phyloP scores from a whole-genome alignment of 1,139 yeast species.

The Suhomyces anneliseae region DNA sequence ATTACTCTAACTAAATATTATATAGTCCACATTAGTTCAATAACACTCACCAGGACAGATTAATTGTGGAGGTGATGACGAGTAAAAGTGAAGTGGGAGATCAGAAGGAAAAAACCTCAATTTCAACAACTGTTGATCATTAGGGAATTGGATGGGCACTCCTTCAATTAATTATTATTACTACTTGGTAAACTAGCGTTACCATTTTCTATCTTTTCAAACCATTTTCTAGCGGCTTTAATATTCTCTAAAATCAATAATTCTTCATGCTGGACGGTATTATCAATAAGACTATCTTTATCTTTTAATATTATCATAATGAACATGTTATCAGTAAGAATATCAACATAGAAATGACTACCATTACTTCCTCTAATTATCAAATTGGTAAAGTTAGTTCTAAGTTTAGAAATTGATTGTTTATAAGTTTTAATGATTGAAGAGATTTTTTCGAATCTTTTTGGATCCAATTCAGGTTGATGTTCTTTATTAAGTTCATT shows the following conservation, averaged over 20 bases:
- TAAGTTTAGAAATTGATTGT: conserved; percentile 85
- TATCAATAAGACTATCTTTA: conserved; percentile 24
- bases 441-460: conserved; percentile 89
- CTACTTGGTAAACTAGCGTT: neutral
- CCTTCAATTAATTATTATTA: neutral
- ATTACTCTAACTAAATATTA: too few species aligned
- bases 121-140: too few species aligned
- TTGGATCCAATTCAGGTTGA: conserved; percentile 61
- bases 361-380: conserved; percentile 74
- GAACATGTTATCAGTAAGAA: conserved; percentile 71
- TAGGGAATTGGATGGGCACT: too few species aligned
- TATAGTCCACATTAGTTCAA: too few species aligned
- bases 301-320: conserved; percentile 67
- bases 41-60: too few species aligned
- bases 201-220: conserved; percentile 53
- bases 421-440: conserved; percentile 93
- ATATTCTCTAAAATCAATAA: conserved; percentile 66
- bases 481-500: conserved; percentile 7
- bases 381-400: conserved; percentile 79
- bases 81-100: too few species aligned
- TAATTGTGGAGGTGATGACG: too few species aligned
- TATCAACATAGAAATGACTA: conserved; percentile 65
- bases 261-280: conserved; percentile 53
- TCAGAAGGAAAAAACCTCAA: too few species aligned
- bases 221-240: conserved; percentile 64